A percentile compares a stretch with the other conserved stretches of the same genome.
Conservation (phyloP, 179 eudicot genomes). For the Beta corolliflora region DNA sequence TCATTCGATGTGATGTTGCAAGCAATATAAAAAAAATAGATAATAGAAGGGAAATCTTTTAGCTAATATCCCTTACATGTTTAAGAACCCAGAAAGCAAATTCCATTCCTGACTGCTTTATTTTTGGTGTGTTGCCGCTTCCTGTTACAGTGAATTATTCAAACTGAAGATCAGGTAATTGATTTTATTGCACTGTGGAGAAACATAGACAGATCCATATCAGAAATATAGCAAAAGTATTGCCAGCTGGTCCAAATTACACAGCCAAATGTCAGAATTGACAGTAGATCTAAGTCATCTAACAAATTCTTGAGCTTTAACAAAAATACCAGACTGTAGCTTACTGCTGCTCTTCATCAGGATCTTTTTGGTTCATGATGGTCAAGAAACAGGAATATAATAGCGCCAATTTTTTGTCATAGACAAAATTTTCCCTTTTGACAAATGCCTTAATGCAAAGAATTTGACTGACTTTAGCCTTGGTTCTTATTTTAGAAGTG, state of each 20-base stretch:
- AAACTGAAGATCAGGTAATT: constrained; percentile 10
- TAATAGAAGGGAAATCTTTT: not conserved
- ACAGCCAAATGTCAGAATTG: not conserved
- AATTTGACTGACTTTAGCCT: too few species aligned
- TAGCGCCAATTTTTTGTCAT: too few species aligned
- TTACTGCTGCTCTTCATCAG: not conserved
- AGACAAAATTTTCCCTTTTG: too few species aligned
- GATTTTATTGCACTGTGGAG: constrained; percentile 16
- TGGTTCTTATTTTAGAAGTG: too few species aligned
- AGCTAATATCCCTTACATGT: constrained; percentile 63
- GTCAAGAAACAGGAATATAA: too few species aligned
- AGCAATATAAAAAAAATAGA: constrained; percentile 5
- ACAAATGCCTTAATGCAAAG: too few species aligned
- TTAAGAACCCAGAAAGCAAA: constrained; percentile 98
- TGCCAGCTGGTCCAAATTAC: not conserved
- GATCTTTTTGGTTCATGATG: too few species aligned
- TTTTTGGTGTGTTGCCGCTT: constrained; percentile 77
- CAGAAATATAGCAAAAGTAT: not conserved
- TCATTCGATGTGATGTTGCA: not conserved
- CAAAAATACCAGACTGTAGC: not conserved
- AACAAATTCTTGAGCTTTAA: not conserved
- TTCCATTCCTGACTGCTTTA: constrained; percentile 98
- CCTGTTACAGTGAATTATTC: constrained; percentile 44
- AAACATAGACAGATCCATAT: not conserved
- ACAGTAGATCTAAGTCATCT: not conserved